Conservation (phyloP, 1,284 basidiomycete genomes). For the Chiua sp. region DNA sequence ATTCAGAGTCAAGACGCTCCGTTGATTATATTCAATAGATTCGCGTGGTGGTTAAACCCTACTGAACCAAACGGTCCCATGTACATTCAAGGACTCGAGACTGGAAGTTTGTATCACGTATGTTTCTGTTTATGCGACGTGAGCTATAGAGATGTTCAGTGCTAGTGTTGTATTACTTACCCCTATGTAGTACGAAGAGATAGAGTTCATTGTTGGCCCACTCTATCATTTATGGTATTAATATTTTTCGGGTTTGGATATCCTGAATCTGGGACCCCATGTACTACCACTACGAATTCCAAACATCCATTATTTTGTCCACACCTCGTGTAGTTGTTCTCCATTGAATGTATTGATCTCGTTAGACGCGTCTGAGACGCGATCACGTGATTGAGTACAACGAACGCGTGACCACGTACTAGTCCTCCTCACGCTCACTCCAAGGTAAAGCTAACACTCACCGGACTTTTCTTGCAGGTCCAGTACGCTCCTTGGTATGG, state of each 20-base stretch:
- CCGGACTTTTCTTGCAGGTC: conserved; percentile 1
- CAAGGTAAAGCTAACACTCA: conserved; percentile 1
- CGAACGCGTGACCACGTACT: conserved; percentile 25
- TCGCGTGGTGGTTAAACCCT: conserved; percentile 36
- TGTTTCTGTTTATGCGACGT: neutral
- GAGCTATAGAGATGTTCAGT: conserved; percentile 12
- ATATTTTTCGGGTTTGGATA: too few species aligned
- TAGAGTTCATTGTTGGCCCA: neutral
- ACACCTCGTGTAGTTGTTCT: too few species aligned
- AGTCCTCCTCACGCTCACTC: neutral
- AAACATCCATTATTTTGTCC: too few species aligned
- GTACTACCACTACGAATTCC: too few species aligned
- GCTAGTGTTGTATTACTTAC: neutral
- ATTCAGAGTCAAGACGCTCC: neutral
- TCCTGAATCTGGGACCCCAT: too few species aligned
- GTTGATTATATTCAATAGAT: conserved; percentile 22
- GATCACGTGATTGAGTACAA: conserved; percentile 30
- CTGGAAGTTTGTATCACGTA: conserved; percentile 6
- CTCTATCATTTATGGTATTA: too few species aligned
- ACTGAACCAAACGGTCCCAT: conserved; percentile 21
- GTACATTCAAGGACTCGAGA: neutral
- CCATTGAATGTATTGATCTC: too few species aligned
- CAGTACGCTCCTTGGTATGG: conserved; percentile 24
- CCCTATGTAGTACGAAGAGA: neutral
- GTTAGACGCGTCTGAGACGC: conserved; percentile 4